Base-by-base conservation (phyloP, 2,329 filamentous ascomycete species). In the Colletotrichum lentis region DNA sequence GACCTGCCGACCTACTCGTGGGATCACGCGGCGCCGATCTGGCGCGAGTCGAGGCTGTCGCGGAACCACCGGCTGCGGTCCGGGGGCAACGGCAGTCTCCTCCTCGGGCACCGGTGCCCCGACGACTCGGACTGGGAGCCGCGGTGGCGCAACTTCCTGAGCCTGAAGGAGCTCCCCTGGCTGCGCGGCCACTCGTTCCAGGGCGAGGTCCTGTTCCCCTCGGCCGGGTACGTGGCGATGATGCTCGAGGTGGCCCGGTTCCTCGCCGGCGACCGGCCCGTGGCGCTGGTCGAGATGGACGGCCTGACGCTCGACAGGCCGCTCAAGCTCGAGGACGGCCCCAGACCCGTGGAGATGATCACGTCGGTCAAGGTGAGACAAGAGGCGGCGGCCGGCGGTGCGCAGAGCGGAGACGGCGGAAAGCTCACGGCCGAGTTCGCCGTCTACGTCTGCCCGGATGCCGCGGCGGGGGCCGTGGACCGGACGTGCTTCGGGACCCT, bases 171-270 rank as follows among this genome's bases (percentile, higher is more conserved):
- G 44, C 61, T 80, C 18, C 78, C 84, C 8, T 85, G 84, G 66
- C 77, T 82, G 16, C 73, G 81, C 52, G 81, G 84, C 62, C 83
- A 84, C 73, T 72, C 73, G n/a, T 80, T 83, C 72, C 78, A 82
- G 63, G 81, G 77, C 71, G 75, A 81, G 52, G 77, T 78, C 64
- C 79, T 82, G 64, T 79, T 78, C 59, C 77, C 80, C 50, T 77
- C 75, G 5, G 74, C 76, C 3, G 80, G 78, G 22, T 72, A 74
- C n/a, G 72, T 77, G 2, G 76, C 77, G 16, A 74, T 80, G 66
- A 67, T 63, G 39, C 56, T 70, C 5, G 71, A 72, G 31, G 71
- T 62, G 2, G 59, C 69, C 3, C 27, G 39, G 0, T 46, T 56
- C 1, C 41, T 62, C 1, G 10, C 24, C 27, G 14, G 3, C 0